Evolutionary conservation across 257 asterid genomes (phyloP), one percentile per base, ranked within the genome.

Genomic region (Mitragyna speciosa): DNA sequence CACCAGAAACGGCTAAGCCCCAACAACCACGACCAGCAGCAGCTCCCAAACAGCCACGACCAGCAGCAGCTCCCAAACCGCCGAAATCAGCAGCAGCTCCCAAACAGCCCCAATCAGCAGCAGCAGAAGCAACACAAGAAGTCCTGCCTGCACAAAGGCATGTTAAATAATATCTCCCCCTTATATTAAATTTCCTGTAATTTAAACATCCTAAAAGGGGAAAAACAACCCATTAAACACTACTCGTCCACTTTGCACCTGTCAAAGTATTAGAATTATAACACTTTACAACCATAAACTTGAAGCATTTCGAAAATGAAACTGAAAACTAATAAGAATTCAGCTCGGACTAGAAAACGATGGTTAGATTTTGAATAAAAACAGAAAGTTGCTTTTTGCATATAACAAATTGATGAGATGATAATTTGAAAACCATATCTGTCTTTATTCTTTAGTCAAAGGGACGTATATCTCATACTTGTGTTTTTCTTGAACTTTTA

Each of bases 91-190:
- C 83, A 74, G 33, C 78, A 67, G 41, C 64, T 45, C 75, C 70
- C 14, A 76, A 19, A 41, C 39, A 69, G 48, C 69, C 81, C 54
- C 68, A 67, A 31, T 30, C 58, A 73, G 75, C 74, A 36, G 39
- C 39, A 24, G 61, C 82, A 70, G 47, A 51, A 39, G 58, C 80
- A 48, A 36, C 80, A 59, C 56, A 78, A 39, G 72, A 70, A 78
- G 56, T 68, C 73, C 79, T 59, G 26, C 74, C 80, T 74, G 72
- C 17, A 45, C 36, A 73, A 83, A 82, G 84, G 94, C 78, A 82
- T 33, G 83, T 54, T 47, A 28, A 19, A 7, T 7, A 19, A 7
- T 7, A 28, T 22, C 31, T 56, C 5, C 39, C 61, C 63, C 24
- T 26, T 33, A 56, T 20, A 56, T 52, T 58, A 54, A 5, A 33